Evolutionary conservation across 2,329 filamentous ascomycete species (phyloP).

Genomic region (Penicillium sp.): DNA sequence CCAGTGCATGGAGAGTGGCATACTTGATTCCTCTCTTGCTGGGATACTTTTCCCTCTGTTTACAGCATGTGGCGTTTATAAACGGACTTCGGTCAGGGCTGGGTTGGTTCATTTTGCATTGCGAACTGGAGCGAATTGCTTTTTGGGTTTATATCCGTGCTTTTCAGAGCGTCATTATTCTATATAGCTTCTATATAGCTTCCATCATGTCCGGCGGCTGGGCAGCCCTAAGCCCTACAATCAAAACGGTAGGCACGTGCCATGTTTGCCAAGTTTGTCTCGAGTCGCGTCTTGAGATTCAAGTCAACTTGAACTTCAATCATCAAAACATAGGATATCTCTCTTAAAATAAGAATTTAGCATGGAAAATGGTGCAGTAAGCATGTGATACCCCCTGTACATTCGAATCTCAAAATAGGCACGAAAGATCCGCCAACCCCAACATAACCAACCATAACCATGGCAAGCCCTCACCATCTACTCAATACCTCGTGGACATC

Average conservation of each 20-base stretch:
- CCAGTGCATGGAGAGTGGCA: conserved; percentile 34
- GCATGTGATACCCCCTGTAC: conserved; percentile 10
- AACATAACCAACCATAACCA: conserved; percentile 18
- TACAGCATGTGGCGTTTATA: conserved; percentile 17
- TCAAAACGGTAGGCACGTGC: conserved; percentile 8
- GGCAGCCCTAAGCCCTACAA: conserved; percentile 20
- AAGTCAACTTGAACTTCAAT: neutral
- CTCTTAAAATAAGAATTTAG: neutral
- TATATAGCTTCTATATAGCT: neutral
- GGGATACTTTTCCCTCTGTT: conserved; percentile 3
- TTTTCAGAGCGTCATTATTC: neutral
- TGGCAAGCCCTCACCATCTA: conserved; percentile 46
- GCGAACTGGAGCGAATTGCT: conserved; percentile 11
- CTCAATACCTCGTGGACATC: conserved; percentile 60
- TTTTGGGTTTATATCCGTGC: neutral
- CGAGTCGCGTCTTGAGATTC: conserved; percentile 10
- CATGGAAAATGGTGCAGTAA: neutral
- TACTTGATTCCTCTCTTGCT: conserved; percentile 31
- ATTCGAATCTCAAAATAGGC: neutral
- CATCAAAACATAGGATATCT: neutral
- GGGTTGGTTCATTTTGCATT: conserved; percentile 18
- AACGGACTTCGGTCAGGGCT: conserved; percentile 10
- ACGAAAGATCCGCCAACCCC: neutral
- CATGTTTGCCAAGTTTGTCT: conserved; percentile 20
- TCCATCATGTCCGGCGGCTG: neutral